Conservation (phyloP, 768 basidiomycete species). For the Trametes punicea region DNA sequence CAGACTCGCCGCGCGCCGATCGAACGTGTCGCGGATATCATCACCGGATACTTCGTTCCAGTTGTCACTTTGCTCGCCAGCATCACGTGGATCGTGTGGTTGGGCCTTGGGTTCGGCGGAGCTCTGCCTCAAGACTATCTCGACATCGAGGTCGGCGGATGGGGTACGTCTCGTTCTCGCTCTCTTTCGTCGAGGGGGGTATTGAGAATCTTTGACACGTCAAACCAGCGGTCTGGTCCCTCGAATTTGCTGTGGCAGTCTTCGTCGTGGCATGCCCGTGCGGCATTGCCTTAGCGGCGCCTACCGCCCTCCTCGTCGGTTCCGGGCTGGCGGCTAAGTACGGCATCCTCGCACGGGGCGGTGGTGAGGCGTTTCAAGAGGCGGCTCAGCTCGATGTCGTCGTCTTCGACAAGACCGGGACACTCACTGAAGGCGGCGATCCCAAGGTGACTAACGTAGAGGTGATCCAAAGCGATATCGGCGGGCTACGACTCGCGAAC, state of each 20-base stretch:
- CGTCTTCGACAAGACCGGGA: constrained; percentile 88
- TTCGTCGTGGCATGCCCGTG: constrained; percentile 88
- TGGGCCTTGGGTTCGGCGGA: constrained; percentile 56
- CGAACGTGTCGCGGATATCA: constrained; percentile 69
- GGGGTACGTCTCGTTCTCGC: constrained; percentile 45
- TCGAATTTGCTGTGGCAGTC: constrained; percentile 79
- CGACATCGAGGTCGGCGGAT: constrained; percentile 51
- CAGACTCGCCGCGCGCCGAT: constrained; percentile 72
- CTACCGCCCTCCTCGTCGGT: constrained; percentile 82
- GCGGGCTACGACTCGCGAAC: not conserved
- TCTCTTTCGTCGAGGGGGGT: not conserved
- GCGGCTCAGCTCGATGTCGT: constrained; percentile 69
- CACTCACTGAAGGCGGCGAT: constrained; percentile 62
- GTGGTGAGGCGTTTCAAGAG: constrained; percentile 85
- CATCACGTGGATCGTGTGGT: constrained; percentile 73
- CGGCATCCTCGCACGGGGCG: constrained; percentile 82
- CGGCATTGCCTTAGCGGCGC: constrained; percentile 82
- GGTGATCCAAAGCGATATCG: constrained; percentile 4
- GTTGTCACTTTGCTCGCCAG: constrained; percentile 69
- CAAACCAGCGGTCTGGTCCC: constrained; percentile 59
- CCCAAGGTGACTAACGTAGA: constrained; percentile 58
- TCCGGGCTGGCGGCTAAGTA: constrained; percentile 74
- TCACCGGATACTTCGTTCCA: constrained; percentile 82
- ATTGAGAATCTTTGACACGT: not conserved
- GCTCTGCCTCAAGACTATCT: constrained; percentile 53